A percentile compares a stretch with the other conserved stretches of the same genome.
These are phyloP conservation scores for Clarkia xantiana DNA, from an alignment of 345 rosid species.

Conservation along the genomic window DNA sequence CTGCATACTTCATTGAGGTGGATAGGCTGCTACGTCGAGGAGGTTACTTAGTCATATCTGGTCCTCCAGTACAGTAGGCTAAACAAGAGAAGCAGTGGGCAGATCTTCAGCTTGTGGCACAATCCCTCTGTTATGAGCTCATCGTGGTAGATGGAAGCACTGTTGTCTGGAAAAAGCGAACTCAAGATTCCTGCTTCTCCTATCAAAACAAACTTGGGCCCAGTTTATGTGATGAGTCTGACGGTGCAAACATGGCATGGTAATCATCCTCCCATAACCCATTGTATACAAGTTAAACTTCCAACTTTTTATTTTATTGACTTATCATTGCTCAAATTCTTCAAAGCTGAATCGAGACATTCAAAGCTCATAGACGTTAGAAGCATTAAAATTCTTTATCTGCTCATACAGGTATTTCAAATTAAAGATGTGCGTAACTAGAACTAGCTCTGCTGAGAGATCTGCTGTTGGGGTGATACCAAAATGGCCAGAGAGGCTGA, in stretches of 20 bases:
- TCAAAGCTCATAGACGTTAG: neutral
- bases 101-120: conserved; percentile 90
- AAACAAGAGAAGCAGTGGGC: conserved; percentile 98
- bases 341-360: no score
- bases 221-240: conserved; percentile 54
- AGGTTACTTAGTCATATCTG: conserved; percentile 90
- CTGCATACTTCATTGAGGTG: conserved; percentile 85
- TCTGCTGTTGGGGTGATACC: conserved; percentile 53
- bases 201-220: conserved; percentile 67
- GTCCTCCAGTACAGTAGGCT: conserved; percentile 98
- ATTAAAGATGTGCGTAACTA: conserved; percentile 54
- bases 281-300: neutral
- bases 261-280: conserved; percentile 15
- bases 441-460: conserved; percentile 45
- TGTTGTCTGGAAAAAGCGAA: conserved; percentile 87
- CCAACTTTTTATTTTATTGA: neutral
- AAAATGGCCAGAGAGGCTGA: conserved; percentile 74
- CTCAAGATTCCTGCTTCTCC: conserved; percentile 56
- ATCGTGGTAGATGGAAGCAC: conserved; percentile 89
- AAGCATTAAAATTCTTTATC: conserved; percentile 2
- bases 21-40: conserved; percentile 85
- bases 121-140: conserved; percentile 74
- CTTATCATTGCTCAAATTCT: neutral
- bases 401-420: conserved; percentile 56
- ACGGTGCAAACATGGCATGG: conserved; percentile 71